Conservation (phyloP, 495 filamentous ascomycete species). For the Penicillium odoratum region DNA sequence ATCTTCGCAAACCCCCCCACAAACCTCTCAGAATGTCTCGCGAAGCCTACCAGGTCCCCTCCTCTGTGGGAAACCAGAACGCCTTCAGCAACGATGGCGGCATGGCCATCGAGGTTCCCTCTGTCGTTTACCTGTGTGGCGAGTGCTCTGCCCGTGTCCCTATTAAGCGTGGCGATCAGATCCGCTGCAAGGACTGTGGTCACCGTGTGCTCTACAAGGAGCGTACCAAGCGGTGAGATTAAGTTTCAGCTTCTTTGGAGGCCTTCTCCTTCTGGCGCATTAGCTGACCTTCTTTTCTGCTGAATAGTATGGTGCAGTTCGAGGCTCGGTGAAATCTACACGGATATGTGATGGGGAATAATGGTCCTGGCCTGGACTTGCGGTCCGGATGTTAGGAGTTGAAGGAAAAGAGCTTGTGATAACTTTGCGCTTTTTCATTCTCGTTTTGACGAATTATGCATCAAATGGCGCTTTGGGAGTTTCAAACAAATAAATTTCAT, state of each 20-base stretch:
- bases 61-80: constrained; percentile 37
- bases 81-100: constrained; percentile 38
- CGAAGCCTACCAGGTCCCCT: constrained; percentile 52
- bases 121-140: constrained; percentile 87
- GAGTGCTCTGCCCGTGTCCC: constrained; percentile 84
- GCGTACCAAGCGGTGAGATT: constrained; percentile 86
- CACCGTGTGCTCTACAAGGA: constrained; percentile 97
- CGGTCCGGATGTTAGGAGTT: constrained; percentile 12
- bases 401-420: constrained; percentile 12
- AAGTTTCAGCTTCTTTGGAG: constrained; percentile 1
- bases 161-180: constrained; percentile 80
- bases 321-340: constrained; percentile 69
- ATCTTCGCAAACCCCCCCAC: background rate
- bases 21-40: constrained; percentile 39
- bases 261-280: constrained; percentile 6
- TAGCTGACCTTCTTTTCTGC: constrained; percentile 14
- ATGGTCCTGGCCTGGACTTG: background rate
- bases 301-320: constrained; percentile 90
- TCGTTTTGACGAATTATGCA: constrained; percentile 27
- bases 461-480: constrained; percentile 36
- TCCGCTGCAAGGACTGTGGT: constrained; percentile 94
- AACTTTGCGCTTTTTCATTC: constrained; percentile 15
- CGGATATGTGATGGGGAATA: background rate
- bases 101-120: constrained; percentile 37
- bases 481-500: constrained; percentile 6